These are phyloP conservation scores for Neurospora crassa DNA, from an alignment of 2,329 filamentous ascomycete species.

Conservation along the genomic window DNA sequence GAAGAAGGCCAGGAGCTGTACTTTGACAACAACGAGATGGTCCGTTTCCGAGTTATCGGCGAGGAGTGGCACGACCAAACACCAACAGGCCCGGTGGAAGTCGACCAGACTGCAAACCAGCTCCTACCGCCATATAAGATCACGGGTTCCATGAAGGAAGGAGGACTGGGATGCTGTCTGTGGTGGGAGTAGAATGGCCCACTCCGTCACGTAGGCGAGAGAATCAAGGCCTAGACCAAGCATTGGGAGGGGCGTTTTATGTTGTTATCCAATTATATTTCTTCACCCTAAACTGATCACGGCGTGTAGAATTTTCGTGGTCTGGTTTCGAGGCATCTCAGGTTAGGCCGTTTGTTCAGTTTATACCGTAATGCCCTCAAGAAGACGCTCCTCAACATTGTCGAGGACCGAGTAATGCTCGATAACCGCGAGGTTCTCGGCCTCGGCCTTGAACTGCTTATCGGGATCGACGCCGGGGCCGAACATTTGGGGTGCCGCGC, in stretches of 20 bases:
- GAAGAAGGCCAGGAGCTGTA: slow-evolving; percentile 66
- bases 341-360: slow-evolving; percentile 12
- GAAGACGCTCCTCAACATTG: slow-evolving; percentile 74
- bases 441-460: slow-evolving; percentile 87
- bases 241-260: neutral
- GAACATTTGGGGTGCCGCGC: slow-evolving; percentile 51
- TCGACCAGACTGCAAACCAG: slow-evolving; percentile 46
- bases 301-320: slow-evolving; percentile 4
- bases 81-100: slow-evolving; percentile 55
- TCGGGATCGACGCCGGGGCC: slow-evolving; percentile 89
- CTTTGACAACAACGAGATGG: slow-evolving; percentile 84
- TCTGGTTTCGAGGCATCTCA: slow-evolving; percentile 7
- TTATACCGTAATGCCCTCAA: slow-evolving; percentile 43
- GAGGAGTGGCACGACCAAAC: slow-evolving; percentile 91
- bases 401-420: slow-evolving; percentile 90
- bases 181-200: slow-evolving; percentile 45
- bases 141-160: slow-evolving; percentile 52
- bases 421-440: slow-evolving; percentile 90
- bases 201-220: slow-evolving; percentile 1
- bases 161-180: slow-evolving; percentile 51
- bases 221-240: neutral
- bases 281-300: neutral
- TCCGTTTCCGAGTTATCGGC: slow-evolving; percentile 74
- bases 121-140: slow-evolving; percentile 61
- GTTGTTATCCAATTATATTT: neutral